A percentile compares a stretch with the other conserved stretches of the same genome.
Evolutionary conservation across 345 rosid genomes (phyloP).

Genomic region (Bruguiera sexangula): DNA sequence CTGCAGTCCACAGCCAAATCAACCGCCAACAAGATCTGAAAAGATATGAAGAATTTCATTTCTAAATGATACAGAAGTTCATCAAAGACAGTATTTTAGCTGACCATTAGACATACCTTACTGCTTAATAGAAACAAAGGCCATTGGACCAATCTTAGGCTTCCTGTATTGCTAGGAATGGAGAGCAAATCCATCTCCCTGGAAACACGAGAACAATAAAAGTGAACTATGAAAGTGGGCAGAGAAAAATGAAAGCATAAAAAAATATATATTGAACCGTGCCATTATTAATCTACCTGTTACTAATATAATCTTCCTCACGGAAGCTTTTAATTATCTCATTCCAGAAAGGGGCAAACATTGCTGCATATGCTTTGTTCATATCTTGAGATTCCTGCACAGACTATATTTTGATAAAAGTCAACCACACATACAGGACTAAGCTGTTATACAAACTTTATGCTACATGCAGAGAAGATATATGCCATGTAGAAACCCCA

Average conservation of each 20-base stretch:
- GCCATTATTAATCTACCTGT: conserved; percentile 48
- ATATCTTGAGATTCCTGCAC: conserved; percentile 61
- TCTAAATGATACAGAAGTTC: not conserved
- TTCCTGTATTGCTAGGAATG: conserved; percentile 91
- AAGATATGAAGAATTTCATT: conserved; percentile 1
- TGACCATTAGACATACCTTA: conserved; percentile 51
- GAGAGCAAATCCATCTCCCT: conserved; percentile 98
- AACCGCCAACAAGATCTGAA: conserved; percentile 83
- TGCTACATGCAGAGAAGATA: not conserved
- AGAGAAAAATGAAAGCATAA: conserved; percentile 14
- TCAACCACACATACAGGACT: no score
- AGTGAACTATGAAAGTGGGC: conserved; percentile 1
- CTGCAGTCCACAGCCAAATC: conserved; percentile 93
- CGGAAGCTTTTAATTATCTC: conserved; percentile 93
- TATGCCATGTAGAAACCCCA: not conserved
- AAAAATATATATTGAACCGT: conserved; percentile 7
- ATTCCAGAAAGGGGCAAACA: conserved; percentile 99
- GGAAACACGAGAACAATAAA: conserved; percentile 16
- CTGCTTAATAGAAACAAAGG: conserved; percentile 98
- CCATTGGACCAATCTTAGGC: conserved; percentile 92
- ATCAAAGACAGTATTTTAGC: not conserved
- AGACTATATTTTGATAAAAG: conserved; percentile 9
- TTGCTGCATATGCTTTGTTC: conserved; percentile 74
- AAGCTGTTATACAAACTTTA: no score
- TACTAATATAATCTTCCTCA: conserved; percentile 92